These are phyloP conservation scores for Entomortierella beljakovae DNA, from an alignment of 192 early-diverging fungal species.

Conservation along the genomic window DNA sequence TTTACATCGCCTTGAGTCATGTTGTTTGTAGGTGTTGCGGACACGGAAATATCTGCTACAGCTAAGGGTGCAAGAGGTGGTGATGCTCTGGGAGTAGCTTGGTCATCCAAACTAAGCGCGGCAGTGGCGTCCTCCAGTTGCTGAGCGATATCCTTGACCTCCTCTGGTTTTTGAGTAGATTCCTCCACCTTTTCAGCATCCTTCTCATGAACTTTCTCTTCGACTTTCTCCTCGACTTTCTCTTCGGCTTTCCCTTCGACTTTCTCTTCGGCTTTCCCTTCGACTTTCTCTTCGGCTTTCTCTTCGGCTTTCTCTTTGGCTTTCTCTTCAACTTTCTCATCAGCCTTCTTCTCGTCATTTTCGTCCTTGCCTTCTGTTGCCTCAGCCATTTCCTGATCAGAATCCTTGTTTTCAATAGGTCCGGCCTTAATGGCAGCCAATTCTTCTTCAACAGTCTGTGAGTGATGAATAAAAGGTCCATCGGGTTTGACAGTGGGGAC, in stretches of 20 bases:
- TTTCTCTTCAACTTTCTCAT: background rate
- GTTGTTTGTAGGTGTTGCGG: background rate
- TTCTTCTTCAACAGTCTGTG: constrained; percentile 25
- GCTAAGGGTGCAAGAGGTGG: constrained; percentile 18
- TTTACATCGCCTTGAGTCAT: constrained; percentile 22
- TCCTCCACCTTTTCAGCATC: background rate
- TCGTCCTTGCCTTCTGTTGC: background rate
- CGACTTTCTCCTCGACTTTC: background rate
- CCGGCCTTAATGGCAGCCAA: background rate
- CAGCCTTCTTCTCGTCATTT: too few relatives aligned
- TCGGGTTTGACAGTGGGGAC: constrained; percentile 22
- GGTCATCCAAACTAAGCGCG: constrained; percentile 19
- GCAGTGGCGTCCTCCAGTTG: constrained; percentile 14
- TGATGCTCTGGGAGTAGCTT: constrained; percentile 29
- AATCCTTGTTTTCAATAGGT: constrained; percentile 8
- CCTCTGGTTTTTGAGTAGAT: too few relatives aligned
- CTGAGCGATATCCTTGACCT: background rate
- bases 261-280: too few relatives aligned
- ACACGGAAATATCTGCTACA: constrained; percentile 52
- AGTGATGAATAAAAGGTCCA: constrained; percentile 12
- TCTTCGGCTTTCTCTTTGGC: background rate
- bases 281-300: background rate
- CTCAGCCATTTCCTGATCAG: background rate
- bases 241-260: background rate
- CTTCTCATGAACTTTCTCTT: background rate